Evolutionary conservation across 78 protist species (phyloP).

Genomic region (Dictyostelium intermedium): DNA sequence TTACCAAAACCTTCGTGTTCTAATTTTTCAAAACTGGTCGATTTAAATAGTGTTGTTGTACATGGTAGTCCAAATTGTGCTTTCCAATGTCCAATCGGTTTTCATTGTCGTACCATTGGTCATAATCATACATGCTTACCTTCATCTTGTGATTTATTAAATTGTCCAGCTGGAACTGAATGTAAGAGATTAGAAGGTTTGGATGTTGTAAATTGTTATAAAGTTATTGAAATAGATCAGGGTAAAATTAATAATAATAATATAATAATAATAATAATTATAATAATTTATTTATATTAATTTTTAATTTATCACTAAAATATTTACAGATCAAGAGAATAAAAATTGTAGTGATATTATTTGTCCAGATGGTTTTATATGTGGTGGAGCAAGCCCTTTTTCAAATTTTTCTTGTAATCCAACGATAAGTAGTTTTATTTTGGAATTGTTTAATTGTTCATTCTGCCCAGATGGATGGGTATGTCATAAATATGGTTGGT

Average conservation of each 20-base stretch:
- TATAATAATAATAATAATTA: not conserved
- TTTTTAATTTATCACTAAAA: too few relatives aligned
- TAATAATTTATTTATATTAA: too few relatives aligned
- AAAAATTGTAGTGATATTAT: not conserved
- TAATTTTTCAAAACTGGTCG: not conserved
- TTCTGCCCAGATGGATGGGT: slow-evolving; percentile 1
- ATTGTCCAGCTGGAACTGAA: not conserved
- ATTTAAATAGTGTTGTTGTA: not conserved
- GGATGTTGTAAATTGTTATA: slow-evolving; percentile 17
- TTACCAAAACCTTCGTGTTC: not conserved
- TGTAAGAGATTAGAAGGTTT: slow-evolving; percentile 1
- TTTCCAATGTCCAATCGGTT: not conserved
- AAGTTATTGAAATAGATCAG: not conserved
- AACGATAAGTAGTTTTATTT: not conserved
- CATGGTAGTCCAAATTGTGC: not conserved
- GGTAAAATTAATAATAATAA: not conserved
- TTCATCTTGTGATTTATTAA: not conserved
- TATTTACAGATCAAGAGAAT: too few relatives aligned
- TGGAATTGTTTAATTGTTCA: not conserved
- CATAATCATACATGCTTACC: not conserved
- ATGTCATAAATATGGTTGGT: slow-evolving; percentile 52
- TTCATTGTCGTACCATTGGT: not conserved
- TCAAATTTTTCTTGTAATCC: slow-evolving; percentile 39
- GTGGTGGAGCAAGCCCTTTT: slow-evolving; percentile 28
- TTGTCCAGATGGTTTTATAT: slow-evolving; percentile 21